Percentiles rank a stretch among this genome's conserved stretches.
phyloP scores from a whole-genome alignment of 225 moss, liverwort and hornwort genomes.

The Sphagnum contortum region DNA sequence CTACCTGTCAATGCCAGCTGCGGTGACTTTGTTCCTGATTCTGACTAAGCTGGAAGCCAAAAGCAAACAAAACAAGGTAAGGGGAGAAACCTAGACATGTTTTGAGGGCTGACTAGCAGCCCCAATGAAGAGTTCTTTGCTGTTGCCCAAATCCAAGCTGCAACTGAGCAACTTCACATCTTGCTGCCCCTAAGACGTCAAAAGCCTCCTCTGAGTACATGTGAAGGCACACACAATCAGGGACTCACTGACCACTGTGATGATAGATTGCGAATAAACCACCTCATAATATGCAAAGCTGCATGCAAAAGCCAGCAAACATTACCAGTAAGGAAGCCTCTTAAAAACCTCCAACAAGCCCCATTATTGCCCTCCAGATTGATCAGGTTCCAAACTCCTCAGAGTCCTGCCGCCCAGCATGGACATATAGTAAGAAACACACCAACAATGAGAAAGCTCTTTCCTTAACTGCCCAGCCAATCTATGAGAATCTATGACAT shows the following conservation, averaged over 20 bases:
- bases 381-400: conserved; percentile 80
- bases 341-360: conserved; percentile 52
- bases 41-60: no score
- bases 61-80: no score
- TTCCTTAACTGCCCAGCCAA: conserved; percentile 37
- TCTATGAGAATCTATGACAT: conserved; percentile 18
- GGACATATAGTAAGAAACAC: conserved; percentile 87
- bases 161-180: no score
- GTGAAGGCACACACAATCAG: conserved; percentile 15
- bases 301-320: conserved; percentile 89
- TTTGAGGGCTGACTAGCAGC: no score
- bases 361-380: conserved; percentile 65
- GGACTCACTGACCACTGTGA: conserved; percentile 22
- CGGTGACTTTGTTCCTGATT: no score
- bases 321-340: conserved; percentile 87
- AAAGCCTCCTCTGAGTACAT: conserved; percentile 21
- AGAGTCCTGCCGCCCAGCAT: conserved; percentile 99
- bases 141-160: no score
- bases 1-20: no score
- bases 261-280: neutral
- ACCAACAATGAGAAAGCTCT: conserved; percentile 52
- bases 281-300: conserved; percentile 12
- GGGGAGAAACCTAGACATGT: no score
- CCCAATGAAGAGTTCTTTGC: no score
- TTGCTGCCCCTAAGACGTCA: no score